A percentile compares a stretch with the other conserved stretches of the same genome.
phyloP scores from a whole-genome alignment of 331 rosid genomes.

The Malus hybrid region DNA sequence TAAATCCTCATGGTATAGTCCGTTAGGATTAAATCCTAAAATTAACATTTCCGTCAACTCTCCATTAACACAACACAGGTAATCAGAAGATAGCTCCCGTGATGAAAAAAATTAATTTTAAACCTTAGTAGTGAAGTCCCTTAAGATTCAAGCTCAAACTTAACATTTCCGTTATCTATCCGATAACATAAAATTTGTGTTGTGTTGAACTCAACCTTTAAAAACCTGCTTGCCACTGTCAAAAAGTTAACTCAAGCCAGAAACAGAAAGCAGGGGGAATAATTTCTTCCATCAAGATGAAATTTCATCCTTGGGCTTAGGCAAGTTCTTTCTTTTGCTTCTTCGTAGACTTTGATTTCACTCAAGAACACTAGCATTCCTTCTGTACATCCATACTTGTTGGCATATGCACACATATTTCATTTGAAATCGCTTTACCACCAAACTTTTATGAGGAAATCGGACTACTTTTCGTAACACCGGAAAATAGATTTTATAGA shows the following conservation, averaged over 20 bases:
- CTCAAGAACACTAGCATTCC: not conserved
- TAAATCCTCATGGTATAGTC: too few relatives aligned
- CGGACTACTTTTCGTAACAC: not conserved
- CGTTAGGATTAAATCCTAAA: too few relatives aligned
- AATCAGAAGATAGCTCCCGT: too few relatives aligned
- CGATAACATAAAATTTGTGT: not conserved
- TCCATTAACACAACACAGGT: too few relatives aligned
- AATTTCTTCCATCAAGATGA: conserved; percentile 62
- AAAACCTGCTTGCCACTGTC: conserved; percentile 66
- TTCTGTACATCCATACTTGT: not conserved
- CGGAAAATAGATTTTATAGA: not conserved
- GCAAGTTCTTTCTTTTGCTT: conserved; percentile 22
- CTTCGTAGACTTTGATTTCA: not conserved
- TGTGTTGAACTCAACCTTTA: conserved; percentile 7
- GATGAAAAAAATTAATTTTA: too few relatives aligned
- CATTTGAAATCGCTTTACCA: not conserved
- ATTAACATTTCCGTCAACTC: too few relatives aligned
- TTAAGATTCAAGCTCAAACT: too few relatives aligned
- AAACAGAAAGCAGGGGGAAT: conserved; percentile 34
- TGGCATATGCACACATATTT: not conserved
- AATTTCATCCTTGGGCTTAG: conserved; percentile 61
- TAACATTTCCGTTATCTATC: too few relatives aligned
- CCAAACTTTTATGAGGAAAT: not conserved
- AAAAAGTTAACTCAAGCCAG: conserved; percentile 65
- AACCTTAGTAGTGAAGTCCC: too few relatives aligned